These are phyloP conservation scores for Hericium rajendrae DNA, from an alignment of 768 basidiomycete genomes.

Conservation along the genomic window DNA sequence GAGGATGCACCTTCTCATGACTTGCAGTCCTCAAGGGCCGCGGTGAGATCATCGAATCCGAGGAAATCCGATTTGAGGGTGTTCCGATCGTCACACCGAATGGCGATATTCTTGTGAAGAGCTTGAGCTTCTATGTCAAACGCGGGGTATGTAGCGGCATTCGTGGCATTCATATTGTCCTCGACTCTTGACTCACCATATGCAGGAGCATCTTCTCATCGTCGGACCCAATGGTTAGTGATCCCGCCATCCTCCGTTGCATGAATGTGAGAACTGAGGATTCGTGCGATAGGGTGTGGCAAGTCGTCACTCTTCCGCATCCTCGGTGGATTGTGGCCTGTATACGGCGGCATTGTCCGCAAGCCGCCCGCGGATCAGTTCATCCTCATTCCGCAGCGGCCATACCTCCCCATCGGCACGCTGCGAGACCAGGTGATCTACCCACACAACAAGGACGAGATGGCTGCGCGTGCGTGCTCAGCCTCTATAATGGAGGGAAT, in stretches of 20 bases:
- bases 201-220: constrained; percentile 81
- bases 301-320: constrained; percentile 95
- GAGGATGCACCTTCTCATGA: not conserved
- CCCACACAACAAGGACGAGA: constrained; percentile 74
- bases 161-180: not conserved
- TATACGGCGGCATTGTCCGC: constrained; percentile 70
- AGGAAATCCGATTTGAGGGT: constrained; percentile 85
- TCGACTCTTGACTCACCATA: not conserved
- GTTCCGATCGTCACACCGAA: constrained; percentile 97
- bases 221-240: constrained; percentile 83
- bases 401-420: constrained; percentile 89
- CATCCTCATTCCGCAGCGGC: constrained; percentile 91
- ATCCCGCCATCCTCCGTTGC: not conserved
- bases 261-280: not conserved
- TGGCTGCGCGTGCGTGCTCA: constrained; percentile 49
- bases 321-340: constrained; percentile 92
- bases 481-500: not conserved
- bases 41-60: constrained; percentile 72
- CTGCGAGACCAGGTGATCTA: constrained; percentile 96
- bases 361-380: constrained; percentile 87
- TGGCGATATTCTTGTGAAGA: constrained; percentile 81
- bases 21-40: constrained; percentile 63
- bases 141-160: constrained; percentile 50
- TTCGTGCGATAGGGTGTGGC: constrained; percentile 49
- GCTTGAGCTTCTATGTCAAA: constrained; percentile 81